A percentile compares a stretch with the other conserved stretches of the same genome.
Evolutionary conservation across 192 early-diverging fungal genomes (phyloP).

Genomic region (Umbelopsis sp.): DNA sequence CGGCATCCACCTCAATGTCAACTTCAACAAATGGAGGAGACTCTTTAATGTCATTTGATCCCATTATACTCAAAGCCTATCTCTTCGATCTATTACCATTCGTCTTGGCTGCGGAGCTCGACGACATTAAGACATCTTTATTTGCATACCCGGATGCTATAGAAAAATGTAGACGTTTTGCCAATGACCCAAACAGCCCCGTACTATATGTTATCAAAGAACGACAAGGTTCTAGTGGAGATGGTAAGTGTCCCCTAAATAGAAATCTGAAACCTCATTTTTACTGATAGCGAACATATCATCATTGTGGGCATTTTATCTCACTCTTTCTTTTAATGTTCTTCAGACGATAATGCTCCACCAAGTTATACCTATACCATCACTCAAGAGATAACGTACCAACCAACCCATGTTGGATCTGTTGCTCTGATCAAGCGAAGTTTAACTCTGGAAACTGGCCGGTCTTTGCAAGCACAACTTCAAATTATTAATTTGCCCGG

Average conservation of each 20-base stretch:
- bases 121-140: conserved; percentile 60
- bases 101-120: conserved; percentile 67
- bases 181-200: conserved; percentile 69
- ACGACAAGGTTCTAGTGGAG: conserved; percentile 49
- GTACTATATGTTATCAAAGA: conserved; percentile 84
- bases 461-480: conserved; percentile 77
- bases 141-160: conserved; percentile 67
- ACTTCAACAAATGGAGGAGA: conserved; percentile 8
- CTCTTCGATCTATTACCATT: conserved; percentile 72
- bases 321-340: not conserved
- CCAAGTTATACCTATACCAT: conserved; percentile 57
- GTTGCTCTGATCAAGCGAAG: conserved; percentile 79
- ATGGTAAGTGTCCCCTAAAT: conserved; percentile 30
- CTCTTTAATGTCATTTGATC: conserved; percentile 48
- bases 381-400: conserved; percentile 75
- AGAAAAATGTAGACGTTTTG: conserved; percentile 75
- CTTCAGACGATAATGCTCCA: conserved; percentile 39
- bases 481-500: conserved; percentile 93
- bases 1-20: conserved; percentile 11
- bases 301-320: not conserved
- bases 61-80: conserved; percentile 65
- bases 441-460: conserved; percentile 68
- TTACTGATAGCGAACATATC: not conserved
- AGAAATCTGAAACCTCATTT: not conserved
- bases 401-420: conserved; percentile 71